Base-by-base conservation (phyloP, 805 yeast genomes). In the Wickerhamiella cacticola region DNA sequence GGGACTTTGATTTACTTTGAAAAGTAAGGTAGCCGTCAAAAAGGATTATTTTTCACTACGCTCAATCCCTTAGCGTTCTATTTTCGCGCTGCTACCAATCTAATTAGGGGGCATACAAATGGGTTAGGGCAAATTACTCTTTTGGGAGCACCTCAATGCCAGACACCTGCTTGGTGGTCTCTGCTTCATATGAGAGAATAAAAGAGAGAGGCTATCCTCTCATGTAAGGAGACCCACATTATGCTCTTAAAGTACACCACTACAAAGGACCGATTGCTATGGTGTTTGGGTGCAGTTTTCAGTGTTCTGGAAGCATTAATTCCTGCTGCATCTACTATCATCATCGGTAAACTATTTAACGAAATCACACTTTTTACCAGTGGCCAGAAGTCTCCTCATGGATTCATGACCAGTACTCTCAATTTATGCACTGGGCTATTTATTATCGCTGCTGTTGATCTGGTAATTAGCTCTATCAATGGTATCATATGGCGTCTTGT, bases 311-410 rank as follows among this genome's bases (percentile, higher is more conserved):
- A 26, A 10, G 43, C 38, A 13, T 21, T 48, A 12, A 35, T 39
- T 19, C 39, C 58, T 1, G 55, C 65, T 1, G 58, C 55, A 19
- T 56, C 59, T 2, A 63, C 94, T 0, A 68, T 83, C 2, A 56
- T 87, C 12, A 74, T 80, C 51, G 92, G 94, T 2, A 63, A 72
- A 48, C 69, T 82, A 0, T 83, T 88, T 55, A 63, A 67, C 24
- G 61, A 66, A 1, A 58, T 79, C 3, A 57, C 72, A 1, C 51
- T 55, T 1, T 64, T 61, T 34, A 57, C 65, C 5, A 31, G 49
- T 2, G 73, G 73, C 0, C 49, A 58, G 2, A 64, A 54, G 2
- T 41, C 59, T 0, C 52, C 59, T 10, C 50, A 51, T 1, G 61
- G 56, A 1, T 75, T 72, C 51, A 55, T 69, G 54, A 45, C 55